Evolutionary conservation across 208 protist genomes (phyloP).

Genomic region (Trypanosoma scelopori): DNA sequence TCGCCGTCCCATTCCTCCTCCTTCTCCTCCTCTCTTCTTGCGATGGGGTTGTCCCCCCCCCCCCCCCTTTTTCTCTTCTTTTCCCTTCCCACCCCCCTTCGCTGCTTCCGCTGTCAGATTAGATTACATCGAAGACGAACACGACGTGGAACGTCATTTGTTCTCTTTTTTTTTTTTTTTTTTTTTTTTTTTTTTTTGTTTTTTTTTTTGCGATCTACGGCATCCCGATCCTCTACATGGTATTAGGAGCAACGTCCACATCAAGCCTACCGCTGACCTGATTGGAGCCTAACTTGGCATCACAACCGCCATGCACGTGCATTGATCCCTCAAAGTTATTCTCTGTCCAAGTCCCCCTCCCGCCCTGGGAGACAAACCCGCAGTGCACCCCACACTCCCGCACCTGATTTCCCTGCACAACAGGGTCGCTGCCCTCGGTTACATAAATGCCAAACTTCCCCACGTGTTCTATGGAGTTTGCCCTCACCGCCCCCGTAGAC

Average conservation of each 20-base stretch:
- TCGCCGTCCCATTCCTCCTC: background rate
- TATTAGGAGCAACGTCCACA: conserved; percentile 35
- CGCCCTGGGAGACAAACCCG: conserved; percentile 63
- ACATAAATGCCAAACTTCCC: conserved; percentile 79
- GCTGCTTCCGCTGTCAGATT: background rate
- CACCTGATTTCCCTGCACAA: conserved; percentile 68
- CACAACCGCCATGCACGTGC: conserved; percentile 52
- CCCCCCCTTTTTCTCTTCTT: background rate
- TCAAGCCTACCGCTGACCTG: conserved; percentile 56
- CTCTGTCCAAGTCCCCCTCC: conserved; percentile 60
- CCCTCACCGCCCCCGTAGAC: conserved; percentile 51
- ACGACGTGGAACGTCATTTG: background rate
- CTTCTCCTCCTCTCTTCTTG: background rate
- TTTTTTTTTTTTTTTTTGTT: background rate
- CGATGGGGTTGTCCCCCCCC: no score
- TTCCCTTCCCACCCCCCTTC: background rate
- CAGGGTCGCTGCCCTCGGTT: conserved; percentile 59
- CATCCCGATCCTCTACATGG: background rate
- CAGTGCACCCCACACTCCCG: conserved; percentile 76
- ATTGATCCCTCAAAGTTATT: conserved; percentile 83
- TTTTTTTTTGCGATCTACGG: conserved; percentile 1
- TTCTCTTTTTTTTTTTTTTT: conserved; percentile 6
- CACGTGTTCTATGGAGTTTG: conserved; percentile 83
- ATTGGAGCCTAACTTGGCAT: conserved; percentile 66
- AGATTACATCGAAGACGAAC: background rate